These are phyloP conservation scores for Pyrus betulifolia DNA, from an alignment of 306 rosid species.

Conservation along the genomic window DNA sequence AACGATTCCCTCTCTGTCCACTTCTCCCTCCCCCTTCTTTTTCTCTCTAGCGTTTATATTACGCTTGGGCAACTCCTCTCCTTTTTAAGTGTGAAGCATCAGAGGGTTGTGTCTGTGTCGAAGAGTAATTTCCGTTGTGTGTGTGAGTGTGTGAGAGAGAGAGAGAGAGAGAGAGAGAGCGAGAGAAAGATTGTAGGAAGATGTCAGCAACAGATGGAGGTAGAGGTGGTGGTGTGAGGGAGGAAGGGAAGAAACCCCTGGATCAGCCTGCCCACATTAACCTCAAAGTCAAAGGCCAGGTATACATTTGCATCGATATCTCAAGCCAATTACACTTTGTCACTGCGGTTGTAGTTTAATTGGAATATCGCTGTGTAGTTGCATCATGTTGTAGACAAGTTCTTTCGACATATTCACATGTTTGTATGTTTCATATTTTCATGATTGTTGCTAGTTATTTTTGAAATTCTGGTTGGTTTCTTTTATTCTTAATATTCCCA, in stretches of 20 bases:
- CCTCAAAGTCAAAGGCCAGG: constrained; percentile 90
- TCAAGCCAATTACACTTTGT: background rate
- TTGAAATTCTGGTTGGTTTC: background rate
- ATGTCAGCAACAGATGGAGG: constrained; percentile 49
- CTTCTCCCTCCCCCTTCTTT: no score
- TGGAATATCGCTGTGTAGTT: background rate
- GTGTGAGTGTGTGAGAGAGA: background rate
- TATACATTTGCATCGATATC: background rate
- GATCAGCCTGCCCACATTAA: constrained; percentile 71
- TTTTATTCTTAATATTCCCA: no score
- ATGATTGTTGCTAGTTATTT: background rate
- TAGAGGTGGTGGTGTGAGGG: constrained; percentile 25
- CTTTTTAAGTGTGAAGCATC: background rate
- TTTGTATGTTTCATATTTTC: background rate
- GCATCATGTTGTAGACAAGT: background rate
- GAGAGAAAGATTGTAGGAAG: background rate
- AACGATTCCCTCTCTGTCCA: background rate
- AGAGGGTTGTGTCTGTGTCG: background rate
- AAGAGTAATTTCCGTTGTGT: background rate
- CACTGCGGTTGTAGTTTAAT: no score
- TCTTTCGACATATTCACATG: background rate
- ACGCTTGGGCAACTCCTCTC: background rate
- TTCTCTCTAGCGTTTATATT: no score
- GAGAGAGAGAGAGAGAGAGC: background rate
- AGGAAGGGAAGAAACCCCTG: constrained; percentile 61